Percentiles rank a stretch among this genome's conserved stretches.
These are phyloP conservation scores for Nigrospora oryzae DNA, from an alignment of 2,329 filamentous ascomycete species.

Conservation along the genomic window DNA sequence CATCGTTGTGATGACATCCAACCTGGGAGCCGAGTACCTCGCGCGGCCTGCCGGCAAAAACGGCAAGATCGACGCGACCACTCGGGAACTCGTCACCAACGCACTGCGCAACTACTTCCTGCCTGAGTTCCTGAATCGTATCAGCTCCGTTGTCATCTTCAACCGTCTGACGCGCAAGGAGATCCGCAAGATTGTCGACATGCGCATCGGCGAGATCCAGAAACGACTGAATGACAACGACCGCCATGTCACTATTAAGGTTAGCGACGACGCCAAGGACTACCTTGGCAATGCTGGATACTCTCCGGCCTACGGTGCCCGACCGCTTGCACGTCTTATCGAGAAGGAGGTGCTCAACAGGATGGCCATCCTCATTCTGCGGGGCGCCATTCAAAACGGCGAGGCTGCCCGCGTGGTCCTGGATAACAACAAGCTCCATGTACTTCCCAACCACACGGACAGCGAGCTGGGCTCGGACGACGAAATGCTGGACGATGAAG, in stretches of 20 bases:
- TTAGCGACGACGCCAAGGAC: conserved; percentile 79
- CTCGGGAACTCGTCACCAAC: conserved; percentile 82
- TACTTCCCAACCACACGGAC: conserved; percentile 72
- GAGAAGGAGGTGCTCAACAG: conserved; percentile 96
- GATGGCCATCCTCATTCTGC: conserved; percentile 82
- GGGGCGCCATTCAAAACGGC: conserved; percentile 76
- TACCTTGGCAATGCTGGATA: conserved; percentile 89
- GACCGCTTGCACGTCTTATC: conserved; percentile 80
- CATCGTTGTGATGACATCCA: conserved; percentile 98
- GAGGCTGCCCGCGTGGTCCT: conserved; percentile 75
- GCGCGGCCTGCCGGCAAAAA: conserved; percentile 68
- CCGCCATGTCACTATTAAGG: conserved; percentile 76
- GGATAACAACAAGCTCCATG: conserved; percentile 68
- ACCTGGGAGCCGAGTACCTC: conserved; percentile 92
- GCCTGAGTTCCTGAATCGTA: conserved; percentile 97
- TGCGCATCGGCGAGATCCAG: conserved; percentile 83
- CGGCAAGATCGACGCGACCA: conserved; percentile 78
- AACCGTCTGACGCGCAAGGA: conserved; percentile 86
- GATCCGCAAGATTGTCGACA: conserved; percentile 92
- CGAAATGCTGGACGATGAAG: conserved; percentile 64
- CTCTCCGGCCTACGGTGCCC: conserved; percentile 88
- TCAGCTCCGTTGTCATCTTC: conserved; percentile 94
- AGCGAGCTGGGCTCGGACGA: conserved; percentile 49
- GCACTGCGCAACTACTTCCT: conserved; percentile 93
- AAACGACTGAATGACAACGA: conserved; percentile 79